phyloP scores from a whole-genome alignment of 1,284 basidiomycete genomes.

The Limonomyces culmigenus region DNA sequence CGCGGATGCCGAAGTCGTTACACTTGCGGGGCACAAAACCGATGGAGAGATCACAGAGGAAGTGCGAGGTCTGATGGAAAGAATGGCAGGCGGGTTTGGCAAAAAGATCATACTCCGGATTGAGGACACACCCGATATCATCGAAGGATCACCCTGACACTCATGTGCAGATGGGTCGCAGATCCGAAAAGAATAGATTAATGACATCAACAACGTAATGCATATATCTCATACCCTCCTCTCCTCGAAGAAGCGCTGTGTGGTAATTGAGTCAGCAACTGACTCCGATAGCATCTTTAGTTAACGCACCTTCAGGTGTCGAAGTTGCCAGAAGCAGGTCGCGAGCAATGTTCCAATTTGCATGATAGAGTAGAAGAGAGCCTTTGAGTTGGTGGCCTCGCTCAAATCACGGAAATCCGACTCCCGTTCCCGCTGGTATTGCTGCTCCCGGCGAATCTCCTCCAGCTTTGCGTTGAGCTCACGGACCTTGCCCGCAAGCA shows the following conservation, averaged over 20 bases:
- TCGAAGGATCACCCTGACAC: too few species aligned
- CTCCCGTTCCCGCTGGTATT: conserved; percentile 94
- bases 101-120: too few species aligned
- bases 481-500: conserved; percentile 73
- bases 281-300: conserved; percentile 2
- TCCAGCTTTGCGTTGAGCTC: conserved; percentile 89
- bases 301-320: conserved; percentile 68
- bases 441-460: conserved; percentile 90
- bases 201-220: conserved; percentile 2
- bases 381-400: conserved; percentile 76
- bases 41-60: too few species aligned
- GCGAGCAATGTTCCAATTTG: conserved; percentile 77
- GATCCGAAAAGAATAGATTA: too few species aligned
- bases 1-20: too few species aligned
- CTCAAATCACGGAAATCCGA: conserved; percentile 81
- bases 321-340: conserved; percentile 87
- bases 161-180: too few species aligned
- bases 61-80: too few species aligned
- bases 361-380: conserved; percentile 83
- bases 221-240: conserved; percentile 50
- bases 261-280: conserved; percentile 5
- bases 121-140: too few species aligned
- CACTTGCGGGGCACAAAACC: too few species aligned
- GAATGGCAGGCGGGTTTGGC: too few species aligned
- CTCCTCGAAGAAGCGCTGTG: conserved; percentile 76